phyloP scores from a whole-genome alignment of 1,284 basidiomycete species.

The Naganishia liquefaciens region DNA sequence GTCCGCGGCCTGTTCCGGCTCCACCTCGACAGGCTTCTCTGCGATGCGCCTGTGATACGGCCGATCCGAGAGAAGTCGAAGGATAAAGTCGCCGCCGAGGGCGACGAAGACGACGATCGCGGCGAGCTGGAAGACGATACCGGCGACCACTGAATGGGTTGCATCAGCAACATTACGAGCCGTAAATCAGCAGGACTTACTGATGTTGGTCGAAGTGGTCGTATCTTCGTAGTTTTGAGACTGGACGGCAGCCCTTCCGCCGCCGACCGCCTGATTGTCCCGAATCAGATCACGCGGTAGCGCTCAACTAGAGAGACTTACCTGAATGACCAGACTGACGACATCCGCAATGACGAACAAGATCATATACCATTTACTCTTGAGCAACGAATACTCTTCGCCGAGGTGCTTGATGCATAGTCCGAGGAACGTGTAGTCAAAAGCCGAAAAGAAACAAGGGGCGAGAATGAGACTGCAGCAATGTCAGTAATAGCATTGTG shows the following conservation, averaged over 20 bases:
- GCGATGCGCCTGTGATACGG: slow-evolving; percentile 38
- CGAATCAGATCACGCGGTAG: not conserved
- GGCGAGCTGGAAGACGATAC: slow-evolving; percentile 51
- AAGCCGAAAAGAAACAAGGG: slow-evolving; percentile 51
- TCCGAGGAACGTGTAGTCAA: slow-evolving; percentile 49
- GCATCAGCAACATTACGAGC: not conserved
- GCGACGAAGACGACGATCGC: slow-evolving; percentile 45
- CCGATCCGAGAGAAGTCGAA: slow-evolving; percentile 36
- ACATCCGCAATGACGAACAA: slow-evolving; percentile 52
- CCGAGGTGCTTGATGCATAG: slow-evolving; percentile 48
- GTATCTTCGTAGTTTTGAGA: slow-evolving; percentile 32
- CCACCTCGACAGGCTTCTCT: slow-evolving; percentile 6
- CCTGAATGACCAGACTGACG: slow-evolving; percentile 49
- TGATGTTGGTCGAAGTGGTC: slow-evolving; percentile 41
- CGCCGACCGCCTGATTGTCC: slow-evolving; percentile 53
- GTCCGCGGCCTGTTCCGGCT: not conserved
- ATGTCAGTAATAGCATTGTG: not conserved
- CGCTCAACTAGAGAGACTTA: not conserved
- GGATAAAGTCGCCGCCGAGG: slow-evolving; percentile 44
- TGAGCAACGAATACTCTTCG: slow-evolving; percentile 46
- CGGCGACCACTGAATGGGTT: slow-evolving; percentile 46
- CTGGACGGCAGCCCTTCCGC: slow-evolving; percentile 45
- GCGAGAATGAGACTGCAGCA: slow-evolving; percentile 45
- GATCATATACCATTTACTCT: slow-evolving; percentile 46
- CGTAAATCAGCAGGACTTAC: not conserved